Base-by-base conservation (phyloP, 1,284 basidiomycete species). In the Coniferiporia weirii region DNA sequence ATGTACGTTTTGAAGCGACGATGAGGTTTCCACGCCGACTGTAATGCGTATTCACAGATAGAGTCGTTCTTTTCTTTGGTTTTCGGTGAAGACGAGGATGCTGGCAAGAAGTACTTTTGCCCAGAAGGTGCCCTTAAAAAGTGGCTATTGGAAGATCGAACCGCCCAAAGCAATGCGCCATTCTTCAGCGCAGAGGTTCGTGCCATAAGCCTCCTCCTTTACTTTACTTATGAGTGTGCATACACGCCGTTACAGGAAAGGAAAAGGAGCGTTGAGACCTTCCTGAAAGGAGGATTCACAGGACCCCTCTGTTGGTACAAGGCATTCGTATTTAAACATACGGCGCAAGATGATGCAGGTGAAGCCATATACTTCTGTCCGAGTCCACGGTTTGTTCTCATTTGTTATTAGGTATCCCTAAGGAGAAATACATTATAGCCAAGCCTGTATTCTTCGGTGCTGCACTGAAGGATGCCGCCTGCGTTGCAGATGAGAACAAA, bases 41-140 rank as follows among this genome's bases (percentile, higher is more conserved):
- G 40, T 45, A 12, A 8, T 17, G 4, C 45, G 35, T 10, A n/a
- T 44, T 49, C 60, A 8, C 44, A 72, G 71, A 56, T 67, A 19
- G 72, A 72, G 19, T 70, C 69, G 0, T 67, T 72, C 61, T 64
- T 67, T 45, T 66, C 62, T 20, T 54, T 74, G n/a, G 20, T 70
- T 47, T 73, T 68, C 56, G 65, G 70, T 0, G 51, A 65, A 22
- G 68, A 70, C 46, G 59, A 68, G 2, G 51, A 52, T 9, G 19
- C 69, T 8, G 72, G 67, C 67, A 59, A 57, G 51, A 66, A 66
- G 12, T 58, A 71, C 48, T 56, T 72, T 46, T 64, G 65, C 5
- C 68, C 69, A 0, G 34, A 52, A 1, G 71, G 70, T 8, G 58
- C 59, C 13, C 58, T 66, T 47, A 67, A 71, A 52, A 55, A 64